A percentile compares a stretch with the other conserved stretches of the same genome.
Conservation (phyloP, 305 asterid genomes). For the Ilex paraguariensis region DNA sequence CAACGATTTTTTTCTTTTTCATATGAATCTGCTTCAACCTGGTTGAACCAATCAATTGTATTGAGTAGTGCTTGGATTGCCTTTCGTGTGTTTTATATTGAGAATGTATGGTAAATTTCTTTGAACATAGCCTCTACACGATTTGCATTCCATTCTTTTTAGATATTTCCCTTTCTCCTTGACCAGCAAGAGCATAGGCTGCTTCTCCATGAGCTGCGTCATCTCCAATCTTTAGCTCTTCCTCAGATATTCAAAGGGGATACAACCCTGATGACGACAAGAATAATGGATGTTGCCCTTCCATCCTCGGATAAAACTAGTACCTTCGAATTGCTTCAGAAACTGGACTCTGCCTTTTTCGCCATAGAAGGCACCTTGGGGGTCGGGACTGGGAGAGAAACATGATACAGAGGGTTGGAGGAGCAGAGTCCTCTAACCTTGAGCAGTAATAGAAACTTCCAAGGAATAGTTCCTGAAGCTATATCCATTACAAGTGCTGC, state of each 20-base stretch:
- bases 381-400: too few species aligned
- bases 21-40: too few species aligned
- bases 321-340: background rate
- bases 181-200: too few species aligned
- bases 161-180: too few species aligned
- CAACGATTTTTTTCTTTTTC: too few species aligned
- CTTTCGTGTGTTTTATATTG: too few species aligned
- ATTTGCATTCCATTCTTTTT: too few species aligned
- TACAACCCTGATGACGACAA: background rate
- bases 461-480: slow-evolving; percentile 29
- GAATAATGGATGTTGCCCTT: background rate
- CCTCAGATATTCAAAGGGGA: background rate
- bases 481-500: slow-evolving; percentile 38
- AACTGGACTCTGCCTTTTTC: background rate
- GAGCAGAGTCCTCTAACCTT: slow-evolving; percentile 32
- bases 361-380: slow-evolving; percentile 8
- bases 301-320: background rate
- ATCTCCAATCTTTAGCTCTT: background rate
- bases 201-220: too few species aligned
- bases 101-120: too few species aligned
- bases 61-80: too few species aligned
- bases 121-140: too few species aligned
- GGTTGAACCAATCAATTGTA: too few species aligned
- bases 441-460: slow-evolving; percentile 32
- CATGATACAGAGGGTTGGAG: slow-evolving; percentile 16